These are phyloP conservation scores for Penicillium lividum DNA, from an alignment of 495 filamentous ascomycete species.

Conservation along the genomic window DNA sequence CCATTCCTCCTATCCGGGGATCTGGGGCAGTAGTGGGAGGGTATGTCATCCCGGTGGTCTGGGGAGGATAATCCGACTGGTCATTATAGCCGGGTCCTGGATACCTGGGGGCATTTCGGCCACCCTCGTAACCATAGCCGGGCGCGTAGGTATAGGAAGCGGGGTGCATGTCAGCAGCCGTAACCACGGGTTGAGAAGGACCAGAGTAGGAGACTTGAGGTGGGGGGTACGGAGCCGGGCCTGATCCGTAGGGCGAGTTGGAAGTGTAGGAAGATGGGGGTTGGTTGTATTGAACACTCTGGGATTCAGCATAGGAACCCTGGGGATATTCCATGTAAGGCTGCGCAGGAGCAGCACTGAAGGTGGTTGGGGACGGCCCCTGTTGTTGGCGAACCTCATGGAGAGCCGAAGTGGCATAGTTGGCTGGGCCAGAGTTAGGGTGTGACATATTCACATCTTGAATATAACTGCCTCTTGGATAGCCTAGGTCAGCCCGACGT, in stretches of 20 bases:
- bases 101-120: slow-evolving; percentile 50
- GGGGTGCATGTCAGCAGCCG: slow-evolving; percentile 40
- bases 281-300: slow-evolving; percentile 38
- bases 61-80: slow-evolving; percentile 47
- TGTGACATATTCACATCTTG: slow-evolving; percentile 45
- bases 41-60: slow-evolving; percentile 46
- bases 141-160: slow-evolving; percentile 46
- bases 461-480: slow-evolving; percentile 49
- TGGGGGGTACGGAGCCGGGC: slow-evolving; percentile 38
- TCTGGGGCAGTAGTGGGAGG: slow-evolving; percentile 48
- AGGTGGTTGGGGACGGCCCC: slow-evolving; percentile 42
- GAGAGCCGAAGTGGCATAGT: slow-evolving; percentile 35
- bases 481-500: slow-evolving; percentile 49
- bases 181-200: slow-evolving; percentile 38
- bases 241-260: slow-evolving; percentile 41
- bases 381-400: slow-evolving; percentile 42
- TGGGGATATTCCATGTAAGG: slow-evolving; percentile 41
- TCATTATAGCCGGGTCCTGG: slow-evolving; percentile 49
- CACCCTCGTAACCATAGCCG: slow-evolving; percentile 43
- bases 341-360: slow-evolving; percentile 39
- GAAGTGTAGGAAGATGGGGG: slow-evolving; percentile 37
- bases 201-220: slow-evolving; percentile 42
- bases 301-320: slow-evolving; percentile 37
- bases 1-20: slow-evolving; percentile 52
- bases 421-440: slow-evolving; percentile 38